These are phyloP conservation scores for Juglanconis juglandina DNA, from an alignment of 2,329 filamentous ascomycete genomes.

Conservation along the genomic window DNA sequence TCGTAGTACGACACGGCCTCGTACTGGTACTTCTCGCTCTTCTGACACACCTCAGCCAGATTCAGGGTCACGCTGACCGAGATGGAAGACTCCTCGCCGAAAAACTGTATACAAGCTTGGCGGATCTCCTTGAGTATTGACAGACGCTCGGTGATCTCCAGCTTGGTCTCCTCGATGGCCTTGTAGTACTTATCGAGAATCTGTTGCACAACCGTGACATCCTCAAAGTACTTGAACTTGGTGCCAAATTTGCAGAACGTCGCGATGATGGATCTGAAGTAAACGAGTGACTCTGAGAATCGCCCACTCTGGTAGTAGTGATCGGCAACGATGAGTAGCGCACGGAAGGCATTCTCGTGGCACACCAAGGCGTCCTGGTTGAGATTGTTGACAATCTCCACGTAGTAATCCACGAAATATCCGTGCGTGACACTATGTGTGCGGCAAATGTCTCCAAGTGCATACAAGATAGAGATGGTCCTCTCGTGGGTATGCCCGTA, in stretches of 20 bases:
- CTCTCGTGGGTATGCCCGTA: neutral
- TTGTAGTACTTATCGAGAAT: neutral
- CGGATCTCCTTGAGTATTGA: neutral
- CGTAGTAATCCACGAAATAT: constrained; percentile 1
- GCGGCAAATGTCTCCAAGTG: neutral
- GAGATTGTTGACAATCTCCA: neutral
- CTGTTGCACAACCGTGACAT: neutral
- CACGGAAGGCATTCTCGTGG: neutral
- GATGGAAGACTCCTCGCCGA: neutral
- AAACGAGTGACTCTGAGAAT: neutral
- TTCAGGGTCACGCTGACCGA: neutral
- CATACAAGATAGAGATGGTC: neutral
- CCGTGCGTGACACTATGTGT: neutral
- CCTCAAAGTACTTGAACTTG: neutral
- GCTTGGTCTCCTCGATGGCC: neutral
- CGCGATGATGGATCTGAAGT: neutral
- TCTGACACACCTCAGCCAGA: neutral
- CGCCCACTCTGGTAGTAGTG: constrained; percentile 1
- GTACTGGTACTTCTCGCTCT: constrained; percentile 1
- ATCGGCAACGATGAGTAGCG: neutral
- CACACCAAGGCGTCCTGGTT: neutral
- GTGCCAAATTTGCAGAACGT: neutral
- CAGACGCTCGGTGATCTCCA: neutral
- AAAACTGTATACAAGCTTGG: neutral
- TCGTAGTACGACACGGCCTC: neutral